phyloP scores from a whole-genome alignment of 257 asterid genomes.

The Eucommia ulmoides region DNA sequence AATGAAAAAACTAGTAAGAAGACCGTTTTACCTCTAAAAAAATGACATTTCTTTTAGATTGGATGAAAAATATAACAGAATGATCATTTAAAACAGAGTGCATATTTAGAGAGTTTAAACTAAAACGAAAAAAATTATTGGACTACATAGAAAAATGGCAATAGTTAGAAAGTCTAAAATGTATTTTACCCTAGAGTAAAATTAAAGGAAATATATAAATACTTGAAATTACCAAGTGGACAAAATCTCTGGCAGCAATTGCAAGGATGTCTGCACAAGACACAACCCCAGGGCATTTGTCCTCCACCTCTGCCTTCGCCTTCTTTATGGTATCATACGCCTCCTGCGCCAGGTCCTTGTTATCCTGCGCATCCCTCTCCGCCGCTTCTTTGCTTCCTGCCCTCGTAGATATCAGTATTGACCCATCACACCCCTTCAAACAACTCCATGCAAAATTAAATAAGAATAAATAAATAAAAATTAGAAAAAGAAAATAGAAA shows the following conservation, averaged over 20 bases:
- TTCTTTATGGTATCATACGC: constrained; percentile 56
- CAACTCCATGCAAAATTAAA: constrained; percentile 1
- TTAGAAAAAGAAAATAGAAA: no score
- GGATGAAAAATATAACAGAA: no score
- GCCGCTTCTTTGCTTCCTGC: constrained; percentile 56
- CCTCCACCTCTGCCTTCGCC: constrained; percentile 70
- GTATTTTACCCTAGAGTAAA: neutral
- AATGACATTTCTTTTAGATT: no score
- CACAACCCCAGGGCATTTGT: constrained; percentile 83
- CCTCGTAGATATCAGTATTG: constrained; percentile 47
- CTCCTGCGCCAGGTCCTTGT: constrained; percentile 61
- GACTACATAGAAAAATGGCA: no score
- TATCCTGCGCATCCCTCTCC: constrained; percentile 79
- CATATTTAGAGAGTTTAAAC: no score
- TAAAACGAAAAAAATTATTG: no score
- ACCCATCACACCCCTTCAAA: constrained; percentile 86
- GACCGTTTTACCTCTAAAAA: no score
- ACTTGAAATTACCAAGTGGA: constrained; percentile 49
- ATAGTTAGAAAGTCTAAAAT: no score
- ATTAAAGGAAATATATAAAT: neutral
- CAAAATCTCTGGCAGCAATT: constrained; percentile 83
- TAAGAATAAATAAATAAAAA: neutral
- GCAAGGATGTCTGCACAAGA: constrained; percentile 96
- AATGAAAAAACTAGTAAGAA: no score
- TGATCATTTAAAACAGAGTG: no score